Percentiles rank a stretch among this genome's conserved stretches.
Evolutionary conservation across 75 land plant species (phyloP).

Genomic region (Sequoiadendron giganteum): DNA sequence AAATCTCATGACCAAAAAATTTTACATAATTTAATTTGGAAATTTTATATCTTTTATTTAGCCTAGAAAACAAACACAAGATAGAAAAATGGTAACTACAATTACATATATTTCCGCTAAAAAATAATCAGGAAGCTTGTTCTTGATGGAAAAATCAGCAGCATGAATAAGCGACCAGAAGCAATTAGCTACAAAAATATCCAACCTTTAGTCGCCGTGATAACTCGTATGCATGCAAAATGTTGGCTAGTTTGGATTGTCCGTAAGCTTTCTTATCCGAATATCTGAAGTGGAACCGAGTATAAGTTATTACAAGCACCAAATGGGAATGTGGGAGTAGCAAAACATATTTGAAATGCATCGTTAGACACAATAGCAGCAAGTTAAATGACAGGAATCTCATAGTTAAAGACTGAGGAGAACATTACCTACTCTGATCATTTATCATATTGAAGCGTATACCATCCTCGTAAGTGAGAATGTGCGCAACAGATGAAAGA

Average conservation of each 20-base stretch:
- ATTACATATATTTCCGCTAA: no score
- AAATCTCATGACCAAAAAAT: no score
- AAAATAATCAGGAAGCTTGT: no score
- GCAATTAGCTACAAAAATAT: background rate
- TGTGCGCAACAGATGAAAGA: constrained; percentile 50
- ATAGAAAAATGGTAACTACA: no score
- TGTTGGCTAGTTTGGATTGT: constrained; percentile 63
- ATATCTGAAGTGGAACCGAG: constrained; percentile 21
- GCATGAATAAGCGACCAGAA: background rate
- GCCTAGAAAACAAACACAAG: no score
- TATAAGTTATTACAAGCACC: background rate
- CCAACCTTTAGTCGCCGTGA: constrained; percentile 51
- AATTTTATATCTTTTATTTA: no score
- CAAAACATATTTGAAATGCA: background rate
- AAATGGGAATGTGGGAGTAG: background rate
- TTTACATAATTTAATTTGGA: no score
- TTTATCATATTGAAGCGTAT: constrained; percentile 44
- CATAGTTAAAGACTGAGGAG: background rate
- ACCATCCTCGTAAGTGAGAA: constrained; percentile 39
- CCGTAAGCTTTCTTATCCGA: constrained; percentile 58
- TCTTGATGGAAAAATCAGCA: no score
- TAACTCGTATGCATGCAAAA: constrained; percentile 63
- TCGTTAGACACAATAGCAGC: background rate
- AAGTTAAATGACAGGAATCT: background rate
- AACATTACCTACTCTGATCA: constrained; percentile 23